These are phyloP conservation scores for Trypanosoma vivax DNA, from an alignment of 208 protist genomes.

Conservation along the genomic window DNA sequence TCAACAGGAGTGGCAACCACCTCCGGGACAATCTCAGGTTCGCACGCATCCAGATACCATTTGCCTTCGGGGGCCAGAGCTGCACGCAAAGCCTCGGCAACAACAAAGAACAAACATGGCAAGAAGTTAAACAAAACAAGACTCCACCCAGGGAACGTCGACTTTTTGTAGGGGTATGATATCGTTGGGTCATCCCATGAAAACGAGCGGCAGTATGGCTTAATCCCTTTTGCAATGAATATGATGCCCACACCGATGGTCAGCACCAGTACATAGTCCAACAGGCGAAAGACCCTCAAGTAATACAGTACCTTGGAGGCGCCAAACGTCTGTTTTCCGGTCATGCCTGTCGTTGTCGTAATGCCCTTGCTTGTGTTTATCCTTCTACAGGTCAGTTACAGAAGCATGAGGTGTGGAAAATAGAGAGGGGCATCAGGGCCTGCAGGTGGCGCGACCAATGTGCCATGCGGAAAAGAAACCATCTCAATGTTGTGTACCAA, in stretches of 20 bases:
- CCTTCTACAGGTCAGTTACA: too few relatives aligned
- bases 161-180: conserved; percentile 18
- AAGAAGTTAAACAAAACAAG: conserved; percentile 33
- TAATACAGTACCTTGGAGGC: background rate
- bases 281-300: background rate
- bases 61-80: background rate
- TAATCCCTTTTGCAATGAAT: background rate
- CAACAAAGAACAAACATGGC: conserved; percentile 14
- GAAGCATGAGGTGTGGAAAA: too few relatives aligned
- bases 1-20: background rate
- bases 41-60: background rate
- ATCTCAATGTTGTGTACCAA: too few relatives aligned
- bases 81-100: conserved; percentile 6
- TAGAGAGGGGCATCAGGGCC: too few relatives aligned
- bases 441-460: too few relatives aligned
- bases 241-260: background rate
- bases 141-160: conserved; percentile 45
- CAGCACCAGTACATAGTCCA: conserved; percentile 12
- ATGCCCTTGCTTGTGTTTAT: too few relatives aligned
- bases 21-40: background rate
- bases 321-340: too few relatives aligned
- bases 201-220: conserved; percentile 45
- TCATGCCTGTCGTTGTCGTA: too few relatives aligned
- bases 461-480: too few relatives aligned
- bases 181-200: conserved; percentile 47